Base-by-base conservation (phyloP, 306 rosid species). In the Quercus parvula region DNA sequence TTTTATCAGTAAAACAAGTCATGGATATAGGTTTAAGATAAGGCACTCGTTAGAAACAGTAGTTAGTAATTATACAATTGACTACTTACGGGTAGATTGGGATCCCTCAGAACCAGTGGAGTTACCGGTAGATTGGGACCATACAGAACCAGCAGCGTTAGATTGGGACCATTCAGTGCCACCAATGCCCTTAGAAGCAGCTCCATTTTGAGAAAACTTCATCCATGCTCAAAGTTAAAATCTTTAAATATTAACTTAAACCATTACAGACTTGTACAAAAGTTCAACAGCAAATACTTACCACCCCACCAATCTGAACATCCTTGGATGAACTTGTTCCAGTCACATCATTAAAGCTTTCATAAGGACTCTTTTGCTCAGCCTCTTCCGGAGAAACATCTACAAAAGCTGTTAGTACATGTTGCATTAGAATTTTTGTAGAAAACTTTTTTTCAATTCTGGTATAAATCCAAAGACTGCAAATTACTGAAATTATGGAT, bases 371-470 rank as follows among this genome's bases (percentile, higher is more conserved):
- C 86, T 87, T 78, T 76, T 79, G 87, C 73, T 66, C 84, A 27
- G 90, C 86, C 88, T 91, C 99, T 77, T 90, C 98, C 0, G 97
- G 98, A 79, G 92, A 87, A 78, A 96, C 93, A 82, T 96, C 99
- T 79, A 91, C 98, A 87, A 96, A 96, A 85, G 91, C 99, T 96
- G 92, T 64, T 64, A 72, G 76, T 35, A 61, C 15, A 84, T 62
- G 80, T 54, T 68, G 62, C 12, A 63, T 85, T 55, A 81, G 67
- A 54, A 76, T 58, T 54, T 77, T 71, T 62, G 58, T 52, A 72
- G 20, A 38, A 68, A 63, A 19, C 28, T 55, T 55, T 73, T 77
- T 70, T 24, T 20, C 17, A 13, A 59, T 13, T 12, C 15, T 49
- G 17, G 54, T 49, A 49, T 49, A 49, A 49, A 49, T 49, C 54